phyloP scores from a whole-genome alignment of 2,329 filamentous ascomycete species.

The Ascochyta fabae region DNA sequence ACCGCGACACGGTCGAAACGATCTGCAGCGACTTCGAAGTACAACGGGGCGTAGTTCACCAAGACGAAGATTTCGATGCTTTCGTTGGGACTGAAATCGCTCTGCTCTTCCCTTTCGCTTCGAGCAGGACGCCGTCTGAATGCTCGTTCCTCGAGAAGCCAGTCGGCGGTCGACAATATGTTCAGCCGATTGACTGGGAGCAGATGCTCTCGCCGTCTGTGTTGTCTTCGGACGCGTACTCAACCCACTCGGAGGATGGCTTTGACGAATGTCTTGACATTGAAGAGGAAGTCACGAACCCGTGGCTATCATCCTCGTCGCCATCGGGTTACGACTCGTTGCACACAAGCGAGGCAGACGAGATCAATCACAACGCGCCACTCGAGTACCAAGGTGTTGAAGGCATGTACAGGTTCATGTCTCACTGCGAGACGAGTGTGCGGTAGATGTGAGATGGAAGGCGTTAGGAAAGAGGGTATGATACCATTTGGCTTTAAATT shows the following conservation, averaged over 20 bases:
- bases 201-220: conserved; percentile 61
- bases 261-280: conserved; percentile 52
- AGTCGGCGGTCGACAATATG: conserved; percentile 43
- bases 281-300: conserved; percentile 52
- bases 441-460: conserved; percentile 1
- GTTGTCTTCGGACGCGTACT: conserved; percentile 45
- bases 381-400: conserved; percentile 68
- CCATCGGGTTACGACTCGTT: conserved; percentile 65
- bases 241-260: conserved; percentile 47
- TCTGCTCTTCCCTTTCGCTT: conserved; percentile 85
- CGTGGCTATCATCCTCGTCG: conserved; percentile 57
- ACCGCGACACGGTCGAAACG: conserved; percentile 78
- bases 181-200: conserved; percentile 58
- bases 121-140: conserved; percentile 60
- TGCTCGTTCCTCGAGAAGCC: conserved; percentile 55
- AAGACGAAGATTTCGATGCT: conserved; percentile 78
- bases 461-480: conserved; percentile 18
- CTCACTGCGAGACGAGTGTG: conserved; percentile 62
- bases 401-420: conserved; percentile 70
- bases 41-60: conserved; percentile 75
- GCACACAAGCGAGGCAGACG: conserved; percentile 60
- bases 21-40: conserved; percentile 90
- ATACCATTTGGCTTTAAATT: conserved; percentile 42
- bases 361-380: conserved; percentile 46
- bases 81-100: conserved; percentile 74